Percentiles rank a stretch among this genome's conserved stretches.
These are phyloP conservation scores for Hortiboletus flavorubellus DNA, from an alignment of 768 basidiomycete genomes.

Conservation along the genomic window DNA sequence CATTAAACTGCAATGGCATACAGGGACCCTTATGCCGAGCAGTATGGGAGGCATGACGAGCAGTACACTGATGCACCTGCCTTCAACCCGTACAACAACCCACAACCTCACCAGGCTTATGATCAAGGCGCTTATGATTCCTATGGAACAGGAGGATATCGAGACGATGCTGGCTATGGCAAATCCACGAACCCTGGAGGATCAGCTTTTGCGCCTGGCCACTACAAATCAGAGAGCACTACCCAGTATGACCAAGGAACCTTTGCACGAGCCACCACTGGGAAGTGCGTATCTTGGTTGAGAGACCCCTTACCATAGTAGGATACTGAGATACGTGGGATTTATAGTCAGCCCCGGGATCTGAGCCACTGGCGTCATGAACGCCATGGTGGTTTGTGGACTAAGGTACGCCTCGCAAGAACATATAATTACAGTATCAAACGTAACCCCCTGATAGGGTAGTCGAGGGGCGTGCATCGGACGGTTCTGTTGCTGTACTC, in stretches of 20 bases:
- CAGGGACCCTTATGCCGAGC: conserved; percentile 50
- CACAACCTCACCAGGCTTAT: conserved; percentile 50
- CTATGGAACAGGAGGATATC: conserved; percentile 30
- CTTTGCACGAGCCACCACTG: conserved; percentile 35
- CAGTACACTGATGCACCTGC: conserved; percentile 35
- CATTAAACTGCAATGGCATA: conserved; percentile 40
- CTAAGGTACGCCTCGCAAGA: conserved; percentile 41
- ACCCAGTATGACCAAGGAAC: conserved; percentile 41
- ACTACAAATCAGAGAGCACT: conserved; percentile 31
- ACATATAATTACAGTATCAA: neutral
- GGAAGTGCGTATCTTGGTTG: conserved; percentile 27
- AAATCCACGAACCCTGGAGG: conserved; percentile 13
- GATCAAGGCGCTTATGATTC: conserved; percentile 43
- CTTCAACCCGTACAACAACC: conserved; percentile 45
- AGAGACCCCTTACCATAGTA: neutral
- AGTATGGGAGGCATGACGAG: conserved; percentile 26
- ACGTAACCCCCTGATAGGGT: conserved; percentile 41
- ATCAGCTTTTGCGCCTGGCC: conserved; percentile 13
- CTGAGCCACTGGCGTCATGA: conserved; percentile 53
- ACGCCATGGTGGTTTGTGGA: conserved; percentile 66
- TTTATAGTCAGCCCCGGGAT: conserved; percentile 25
- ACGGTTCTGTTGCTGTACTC: conserved; percentile 72
- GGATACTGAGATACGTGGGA: conserved; percentile 3
- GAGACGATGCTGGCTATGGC: conserved; percentile 35
- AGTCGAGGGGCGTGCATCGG: conserved; percentile 57